A percentile compares a stretch with the other conserved stretches of the same genome.
Evolutionary conservation across 306 rosid species (phyloP).

Genomic region (Cicer cuneatum): DNA sequence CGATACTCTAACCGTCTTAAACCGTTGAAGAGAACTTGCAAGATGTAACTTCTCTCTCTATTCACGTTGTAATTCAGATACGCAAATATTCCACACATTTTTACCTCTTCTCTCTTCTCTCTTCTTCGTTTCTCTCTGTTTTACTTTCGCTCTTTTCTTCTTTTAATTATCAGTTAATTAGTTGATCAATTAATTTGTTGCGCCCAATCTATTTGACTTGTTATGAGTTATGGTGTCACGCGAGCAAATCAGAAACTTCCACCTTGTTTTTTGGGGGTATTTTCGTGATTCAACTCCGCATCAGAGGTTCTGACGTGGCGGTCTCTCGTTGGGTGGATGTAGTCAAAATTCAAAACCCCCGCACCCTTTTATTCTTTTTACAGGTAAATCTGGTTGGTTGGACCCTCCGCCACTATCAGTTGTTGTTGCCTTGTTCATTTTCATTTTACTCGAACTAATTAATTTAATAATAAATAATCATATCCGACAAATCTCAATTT

Average conservation of each 20-base stretch:
- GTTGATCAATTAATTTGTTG: not conserved
- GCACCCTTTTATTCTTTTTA: not conserved
- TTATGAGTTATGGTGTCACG: not conserved
- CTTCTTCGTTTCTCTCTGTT: not conserved
- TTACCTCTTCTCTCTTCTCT: not conserved
- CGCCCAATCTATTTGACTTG: slow-evolving; percentile 42
- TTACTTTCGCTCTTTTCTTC: slow-evolving; percentile 14
- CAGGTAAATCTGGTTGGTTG: slow-evolving; percentile 31
- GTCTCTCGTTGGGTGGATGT: slow-evolving; percentile 15
- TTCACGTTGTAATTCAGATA: slow-evolving; percentile 86
- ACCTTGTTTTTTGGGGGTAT: slow-evolving; percentile 26
- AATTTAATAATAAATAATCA: not conserved
- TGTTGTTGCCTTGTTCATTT: not conserved
- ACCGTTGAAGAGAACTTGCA: slow-evolving; percentile 92
- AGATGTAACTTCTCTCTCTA: slow-evolving; percentile 84
- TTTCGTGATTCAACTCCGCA: slow-evolving; percentile 31
- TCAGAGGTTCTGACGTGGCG: slow-evolving; percentile 37
- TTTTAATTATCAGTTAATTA: too few species aligned
- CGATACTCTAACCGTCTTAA: slow-evolving; percentile 87
- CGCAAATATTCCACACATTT: slow-evolving; percentile 98
- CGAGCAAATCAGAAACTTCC: slow-evolving; percentile 27
- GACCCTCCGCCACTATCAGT: slow-evolving; percentile 1
- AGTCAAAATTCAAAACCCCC: not conserved
- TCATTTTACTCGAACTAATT: not conserved
- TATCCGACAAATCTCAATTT: not conserved